Evolutionary conservation across 1,284 basidiomycete genomes (phyloP), one percentile per base, ranked within the genome.

Genomic region (Testicularia cyperi): DNA sequence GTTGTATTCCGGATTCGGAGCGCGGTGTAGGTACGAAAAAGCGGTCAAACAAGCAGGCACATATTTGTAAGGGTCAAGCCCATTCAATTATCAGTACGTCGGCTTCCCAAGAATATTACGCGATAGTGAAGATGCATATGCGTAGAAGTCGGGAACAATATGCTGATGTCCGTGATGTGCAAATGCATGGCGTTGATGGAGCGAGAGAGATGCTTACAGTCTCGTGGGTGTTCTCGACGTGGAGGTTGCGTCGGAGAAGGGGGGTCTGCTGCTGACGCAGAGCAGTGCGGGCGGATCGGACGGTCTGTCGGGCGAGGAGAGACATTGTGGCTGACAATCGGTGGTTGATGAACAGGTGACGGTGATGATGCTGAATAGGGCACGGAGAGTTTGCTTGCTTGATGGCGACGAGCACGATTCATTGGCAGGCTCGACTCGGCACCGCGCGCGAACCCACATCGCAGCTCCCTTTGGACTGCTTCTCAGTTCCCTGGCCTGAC

Each of bases 141-240:
- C n/a, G n/a, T n/a, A n/a, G n/a, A n/a, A n/a, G n/a, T n/a, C n/a
- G n/a, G n/a, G n/a, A n/a, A n/a, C n/a, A n/a, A n/a, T n/a, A n/a
- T n/a, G n/a, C n/a, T n/a, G n/a, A n/a, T n/a, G n/a, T n/a, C n/a
- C 18, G 16, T 25, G 22, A 28, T 44, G 34, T 36, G 22, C 10
- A 7, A 38, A 28, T 28, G 26, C 22, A 15, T 14, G 26, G 3
- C 14, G 10, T 5, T 29, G 26, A 15, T 8, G 22, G 4, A n/a
- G 20, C n/a, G 5, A 31, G 12, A 13, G 8, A n/a, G 24, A 38
- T 6, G 70, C 73, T 54, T 46, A 74, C 73, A 24, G 55, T 74
- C 40, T 74, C 67, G 43, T 56, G 48, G 8, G 70, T 75, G 70
- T 75, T 75, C 54, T 75, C 73, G 43, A 75, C 46, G 72, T 75